Base-by-base conservation (phyloP, 768 basidiomycete genomes). In the Ramaria sp. region DNA sequence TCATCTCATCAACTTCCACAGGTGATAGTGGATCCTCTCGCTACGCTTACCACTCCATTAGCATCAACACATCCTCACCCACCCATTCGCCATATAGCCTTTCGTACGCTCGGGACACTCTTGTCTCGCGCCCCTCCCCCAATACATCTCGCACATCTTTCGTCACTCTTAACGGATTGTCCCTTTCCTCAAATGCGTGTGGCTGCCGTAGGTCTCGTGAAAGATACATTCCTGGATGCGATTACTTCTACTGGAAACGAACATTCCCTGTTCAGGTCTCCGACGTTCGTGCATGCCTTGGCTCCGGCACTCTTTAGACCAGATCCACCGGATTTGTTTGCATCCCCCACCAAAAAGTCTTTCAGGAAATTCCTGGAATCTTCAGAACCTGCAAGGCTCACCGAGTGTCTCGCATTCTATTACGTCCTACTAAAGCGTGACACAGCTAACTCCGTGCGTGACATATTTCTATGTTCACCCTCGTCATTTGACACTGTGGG, bases 131-230 rank as follows among this genome's bases (percentile, higher is more conserved):
- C 75, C 3, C 76, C 78, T 1, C 65, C 78, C 0, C 60, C 67
- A 34, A 59, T 80, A 0, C 76, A 79, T 2, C 66, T 87, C 15
- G 73, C 78, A 39, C 66, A 82, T 8, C 70, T 88, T 3, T 65
- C 70, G 10, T 79, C 79, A 34, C 70, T 88, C 20, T 55, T 71
- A 34, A 58, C 63, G 5, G 73, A 77, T 16, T 64, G 65, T 5
- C 68, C 77, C 15, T 76, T 77, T 44, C 81, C 81, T 0, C 82
- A 84, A 61, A 84, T 88, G 74, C 74, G 81, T 8, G 77, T 79
- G 0, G 82, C 85, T 0, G 77, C 82, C 0, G 72, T 89, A 0
- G 81, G 82, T 0, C 69, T 88, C 1, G 72, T 87, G 1, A 85
- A 83, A 63, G 84, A 88, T 49, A 77, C 78, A 1, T 67, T 82